A percentile compares a stretch with the other conserved stretches of the same genome.
Evolutionary conservation across 176 grass and related monocot genomes (phyloP).

Genomic region (Rhynchospora tenuis): DNA sequence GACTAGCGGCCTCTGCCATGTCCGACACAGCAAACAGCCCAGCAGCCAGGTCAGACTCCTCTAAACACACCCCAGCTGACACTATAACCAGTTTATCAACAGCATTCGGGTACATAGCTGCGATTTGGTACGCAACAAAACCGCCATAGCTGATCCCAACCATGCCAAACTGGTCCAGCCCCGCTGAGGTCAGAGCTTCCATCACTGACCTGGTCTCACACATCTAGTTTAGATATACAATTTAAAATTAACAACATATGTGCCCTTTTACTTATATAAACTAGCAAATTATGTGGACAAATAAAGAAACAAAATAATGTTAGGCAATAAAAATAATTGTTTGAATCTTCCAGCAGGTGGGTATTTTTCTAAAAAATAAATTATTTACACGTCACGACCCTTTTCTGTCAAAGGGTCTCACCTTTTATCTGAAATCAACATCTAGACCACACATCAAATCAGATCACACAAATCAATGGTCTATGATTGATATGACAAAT

Average conservation of each 20-base stretch:
- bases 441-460: no score
- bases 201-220: conserved; percentile 21
- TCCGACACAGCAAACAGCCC: conserved; percentile 71
- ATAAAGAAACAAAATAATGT: no score
- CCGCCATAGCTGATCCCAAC: conserved; percentile 84
- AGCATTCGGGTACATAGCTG: conserved; percentile 43
- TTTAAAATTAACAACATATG: background rate
- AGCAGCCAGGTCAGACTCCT: conserved; percentile 52
- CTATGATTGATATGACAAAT: no score
- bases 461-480: no score
- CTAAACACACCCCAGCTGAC: conserved; percentile 63
- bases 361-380: no score
- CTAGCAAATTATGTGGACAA: no score
- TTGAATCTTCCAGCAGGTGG: no score
- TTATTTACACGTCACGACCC: no score
- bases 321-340: no score
- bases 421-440: no score
- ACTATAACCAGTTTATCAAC: conserved; percentile 61
- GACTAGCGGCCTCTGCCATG: conserved; percentile 47
- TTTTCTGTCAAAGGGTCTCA: no score
- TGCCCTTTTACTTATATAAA: background rate
- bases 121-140: conserved; percentile 76
- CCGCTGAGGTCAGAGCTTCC: conserved; percentile 29
- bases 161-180: conserved; percentile 38
- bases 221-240: background rate